Evolutionary conservation across 139 green algal genomes (phyloP).

Genomic region (Auxenochlorella pyrenoidosa): DNA sequence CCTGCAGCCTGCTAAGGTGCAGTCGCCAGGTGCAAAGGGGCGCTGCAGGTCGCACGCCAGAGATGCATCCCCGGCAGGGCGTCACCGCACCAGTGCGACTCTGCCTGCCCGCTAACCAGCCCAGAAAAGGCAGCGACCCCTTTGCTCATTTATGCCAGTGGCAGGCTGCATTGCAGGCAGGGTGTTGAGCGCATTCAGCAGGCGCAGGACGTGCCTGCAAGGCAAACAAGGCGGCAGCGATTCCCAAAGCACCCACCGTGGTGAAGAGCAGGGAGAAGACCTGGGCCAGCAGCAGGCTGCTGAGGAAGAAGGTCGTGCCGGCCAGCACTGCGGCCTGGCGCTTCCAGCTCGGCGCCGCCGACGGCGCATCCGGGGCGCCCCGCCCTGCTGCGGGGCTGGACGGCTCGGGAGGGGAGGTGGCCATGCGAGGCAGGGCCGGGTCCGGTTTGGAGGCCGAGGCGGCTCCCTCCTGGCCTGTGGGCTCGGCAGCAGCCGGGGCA

Average conservation of each 20-base stretch:
- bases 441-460: neutral
- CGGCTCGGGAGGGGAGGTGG: neutral
- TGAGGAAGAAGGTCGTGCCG: conserved; percentile 9
- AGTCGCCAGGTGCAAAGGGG: neutral
- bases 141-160: neutral
- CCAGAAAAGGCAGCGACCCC: neutral
- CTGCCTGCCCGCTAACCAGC: no score
- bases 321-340: neutral
- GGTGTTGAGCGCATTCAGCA: neutral
- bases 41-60: no score
- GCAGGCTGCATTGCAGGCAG: no score
- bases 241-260: neutral
- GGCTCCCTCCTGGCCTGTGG: neutral
- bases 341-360: neutral
- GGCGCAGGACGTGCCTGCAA: neutral
- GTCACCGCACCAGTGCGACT: no score
- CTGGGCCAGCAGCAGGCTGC: conserved; percentile 14
- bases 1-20: no score
- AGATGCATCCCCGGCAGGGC: no score
- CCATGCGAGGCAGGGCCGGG: neutral
- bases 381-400: neutral
- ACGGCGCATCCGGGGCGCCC: neutral
- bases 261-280: conserved; percentile 31
- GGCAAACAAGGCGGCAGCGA: no score
- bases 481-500: no score